Percentiles rank a stretch among this genome's conserved stretches.
Evolutionary conservation across 495 filamentous ascomycete genomes (phyloP).

Genomic region (Hypoxylon fuscum): DNA sequence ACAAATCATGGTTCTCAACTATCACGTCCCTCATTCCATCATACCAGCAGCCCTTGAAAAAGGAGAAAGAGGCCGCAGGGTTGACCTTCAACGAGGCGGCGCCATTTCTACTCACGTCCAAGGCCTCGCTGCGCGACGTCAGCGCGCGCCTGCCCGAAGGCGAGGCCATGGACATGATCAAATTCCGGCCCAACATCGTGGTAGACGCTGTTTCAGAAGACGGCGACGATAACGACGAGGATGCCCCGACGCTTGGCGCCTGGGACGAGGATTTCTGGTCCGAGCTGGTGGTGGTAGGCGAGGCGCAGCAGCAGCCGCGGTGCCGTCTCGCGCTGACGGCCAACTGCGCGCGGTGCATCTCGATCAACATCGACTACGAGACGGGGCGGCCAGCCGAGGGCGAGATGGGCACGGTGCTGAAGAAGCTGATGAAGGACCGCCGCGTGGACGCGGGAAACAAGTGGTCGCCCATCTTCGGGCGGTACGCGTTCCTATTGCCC

Average conservation of each 20-base stretch:
- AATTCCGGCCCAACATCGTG: constrained; percentile 88
- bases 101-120: constrained; percentile 76
- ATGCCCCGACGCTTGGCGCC: constrained; percentile 47
- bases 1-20: constrained; percentile 56
- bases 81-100: constrained; percentile 85
- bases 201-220: too few relatives aligned
- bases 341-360: constrained; percentile 83
- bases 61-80: constrained; percentile 29
- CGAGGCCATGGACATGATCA: constrained; percentile 73
- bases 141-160: constrained; percentile 63
- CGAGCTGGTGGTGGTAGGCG: constrained; percentile 65
- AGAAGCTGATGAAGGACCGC: constrained; percentile 80
- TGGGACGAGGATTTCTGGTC: constrained; percentile 94
- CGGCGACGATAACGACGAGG: constrained; percentile 80
- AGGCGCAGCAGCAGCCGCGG: constrained; percentile 15
- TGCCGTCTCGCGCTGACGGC: constrained; percentile 68
- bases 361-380: constrained; percentile 83
- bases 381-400: constrained; percentile 73
- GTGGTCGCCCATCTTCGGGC: constrained; percentile 84
- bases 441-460: constrained; percentile 77
- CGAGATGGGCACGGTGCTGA: constrained; percentile 73
- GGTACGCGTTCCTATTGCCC: constrained; percentile 73
- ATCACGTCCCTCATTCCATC: constrained; percentile 51
- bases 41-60: constrained; percentile 24
- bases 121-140: constrained; percentile 73